Evolutionary conservation across 495 filamentous ascomycete genomes (phyloP).

Genomic region (Hypoxylon intermedium): DNA sequence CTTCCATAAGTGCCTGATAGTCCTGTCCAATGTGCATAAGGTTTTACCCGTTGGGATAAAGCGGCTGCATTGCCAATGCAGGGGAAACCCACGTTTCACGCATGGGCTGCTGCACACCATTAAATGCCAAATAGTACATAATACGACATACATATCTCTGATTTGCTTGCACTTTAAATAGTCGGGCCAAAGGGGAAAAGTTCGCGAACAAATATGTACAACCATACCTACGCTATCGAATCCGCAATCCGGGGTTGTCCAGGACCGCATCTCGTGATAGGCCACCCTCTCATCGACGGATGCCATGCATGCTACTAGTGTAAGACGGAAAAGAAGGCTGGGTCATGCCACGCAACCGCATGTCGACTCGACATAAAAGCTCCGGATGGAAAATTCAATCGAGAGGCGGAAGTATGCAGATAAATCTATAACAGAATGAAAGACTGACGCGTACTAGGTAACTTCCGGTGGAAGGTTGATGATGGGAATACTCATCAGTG

Average conservation of each 20-base stretch:
- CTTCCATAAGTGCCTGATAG: constrained; percentile 3
- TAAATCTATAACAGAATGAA: no score
- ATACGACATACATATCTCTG: no score
- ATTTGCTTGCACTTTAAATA: constrained; percentile 2
- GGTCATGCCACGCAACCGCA: background rate
- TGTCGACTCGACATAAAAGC: background rate
- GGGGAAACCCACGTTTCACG: constrained; percentile 36
- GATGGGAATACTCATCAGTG: background rate
- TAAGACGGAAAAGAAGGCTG: background rate
- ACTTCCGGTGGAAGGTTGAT: background rate
- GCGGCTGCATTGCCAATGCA: constrained; percentile 33
- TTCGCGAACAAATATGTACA: no score
- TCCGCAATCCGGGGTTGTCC: constrained; percentile 23
- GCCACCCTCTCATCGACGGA: background rate
- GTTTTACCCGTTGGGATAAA: constrained; percentile 31
- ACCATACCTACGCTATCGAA: constrained; percentile 6
- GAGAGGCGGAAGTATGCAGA: background rate
- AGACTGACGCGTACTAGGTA: background rate
- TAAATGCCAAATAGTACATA: no score
- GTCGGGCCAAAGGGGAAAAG: constrained; percentile 6
- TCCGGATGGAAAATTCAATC: background rate
- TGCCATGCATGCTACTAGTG: background rate
- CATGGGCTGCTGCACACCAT: constrained; percentile 24
- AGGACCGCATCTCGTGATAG: constrained; percentile 1
- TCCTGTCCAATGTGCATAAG: constrained; percentile 6